Percentiles rank a stretch among this genome's conserved stretches.
Evolutionary conservation across 768 basidiomycete species (phyloP).

Genomic region (Asterophora lycoperdoides): DNA sequence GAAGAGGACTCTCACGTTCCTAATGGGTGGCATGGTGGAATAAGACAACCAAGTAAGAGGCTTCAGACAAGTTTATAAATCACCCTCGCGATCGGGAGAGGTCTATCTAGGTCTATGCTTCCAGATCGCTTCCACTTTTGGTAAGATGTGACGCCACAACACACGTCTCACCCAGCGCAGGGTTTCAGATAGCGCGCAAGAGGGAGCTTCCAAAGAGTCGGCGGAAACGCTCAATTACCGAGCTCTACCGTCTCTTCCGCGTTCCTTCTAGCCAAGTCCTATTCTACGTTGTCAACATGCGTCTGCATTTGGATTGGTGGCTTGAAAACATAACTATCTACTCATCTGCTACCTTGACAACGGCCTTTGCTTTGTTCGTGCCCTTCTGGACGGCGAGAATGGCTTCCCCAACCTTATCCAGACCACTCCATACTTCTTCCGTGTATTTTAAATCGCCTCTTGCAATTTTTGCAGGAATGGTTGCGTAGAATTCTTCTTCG

Average conservation of each 20-base stretch:
- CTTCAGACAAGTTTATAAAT: background rate
- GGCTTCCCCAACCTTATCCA: slow-evolving; percentile 38
- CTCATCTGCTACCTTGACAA: slow-evolving; percentile 33
- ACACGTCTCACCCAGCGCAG: no score
- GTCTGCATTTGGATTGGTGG: no score
- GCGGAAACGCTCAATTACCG: no score
- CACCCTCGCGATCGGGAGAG: no score
- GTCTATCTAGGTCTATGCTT: no score
- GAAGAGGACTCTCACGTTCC: background rate
- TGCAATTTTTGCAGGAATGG: slow-evolving; percentile 36
- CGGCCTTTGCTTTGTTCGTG: slow-evolving; percentile 30
- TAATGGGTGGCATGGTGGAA: slow-evolving; percentile 15
- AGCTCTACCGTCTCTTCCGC: no score
- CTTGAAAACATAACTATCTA: slow-evolving; percentile 3
- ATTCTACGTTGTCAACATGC: no score
- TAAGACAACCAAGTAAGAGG: slow-evolving; percentile 38
- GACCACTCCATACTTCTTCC: slow-evolving; percentile 42
- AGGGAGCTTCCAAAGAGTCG: no score
- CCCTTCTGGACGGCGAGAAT: slow-evolving; percentile 32
- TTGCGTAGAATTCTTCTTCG: slow-evolving; percentile 36
- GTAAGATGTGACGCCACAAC: no score
- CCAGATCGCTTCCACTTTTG: no score
- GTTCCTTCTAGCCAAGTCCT: no score
- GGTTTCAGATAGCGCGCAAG: no score
- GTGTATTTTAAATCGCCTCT: slow-evolving; percentile 43